Evolutionary conservation across 2,329 filamentous ascomycete species (phyloP).

Genomic region (Aspergillus candidus): DNA sequence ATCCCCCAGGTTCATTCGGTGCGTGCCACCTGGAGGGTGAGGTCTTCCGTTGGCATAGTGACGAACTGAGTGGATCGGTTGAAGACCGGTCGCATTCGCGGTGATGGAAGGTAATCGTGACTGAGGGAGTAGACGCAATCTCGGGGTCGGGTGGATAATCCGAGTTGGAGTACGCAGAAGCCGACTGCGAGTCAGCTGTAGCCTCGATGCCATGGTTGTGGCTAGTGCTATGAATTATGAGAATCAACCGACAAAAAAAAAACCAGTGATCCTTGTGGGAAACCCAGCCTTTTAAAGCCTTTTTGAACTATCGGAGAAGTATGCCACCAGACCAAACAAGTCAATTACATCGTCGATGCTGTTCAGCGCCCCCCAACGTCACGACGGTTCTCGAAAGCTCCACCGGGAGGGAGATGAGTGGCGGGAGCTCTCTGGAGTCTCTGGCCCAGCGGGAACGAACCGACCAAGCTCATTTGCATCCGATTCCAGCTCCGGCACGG

Average conservation of each 20-base stretch:
- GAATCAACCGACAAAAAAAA: neutral
- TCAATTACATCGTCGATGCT: neutral
- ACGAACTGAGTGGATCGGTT: constrained; percentile 19
- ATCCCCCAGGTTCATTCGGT: constrained; percentile 82
- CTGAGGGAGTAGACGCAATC: constrained; percentile 16
- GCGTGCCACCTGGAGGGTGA: constrained; percentile 84
- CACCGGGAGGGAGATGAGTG: constrained; percentile 24
- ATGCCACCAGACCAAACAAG: neutral
- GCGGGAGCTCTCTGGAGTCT: constrained; percentile 24
- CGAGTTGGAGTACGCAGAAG: constrained; percentile 23
- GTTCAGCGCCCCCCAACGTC: constrained; percentile 4
- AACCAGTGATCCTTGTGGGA: too few relatives aligned
- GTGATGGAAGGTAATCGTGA: constrained; percentile 9
- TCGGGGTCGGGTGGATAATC: constrained; percentile 15
- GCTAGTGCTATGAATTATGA: neutral
- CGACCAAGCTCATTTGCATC: neutral
- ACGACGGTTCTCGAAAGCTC: constrained; percentile 35
- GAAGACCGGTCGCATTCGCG: constrained; percentile 4
- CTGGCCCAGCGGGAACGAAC: neutral
- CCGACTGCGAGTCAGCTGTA: constrained; percentile 26
- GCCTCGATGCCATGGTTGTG: constrained; percentile 28
- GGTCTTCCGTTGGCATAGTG: constrained; percentile 59
- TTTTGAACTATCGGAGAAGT: neutral
- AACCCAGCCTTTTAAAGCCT: constrained; percentile 10
- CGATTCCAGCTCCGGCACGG: constrained; percentile 23